phyloP scores from a whole-genome alignment of 441 rosid genomes.

The Manihot esculenta region DNA sequence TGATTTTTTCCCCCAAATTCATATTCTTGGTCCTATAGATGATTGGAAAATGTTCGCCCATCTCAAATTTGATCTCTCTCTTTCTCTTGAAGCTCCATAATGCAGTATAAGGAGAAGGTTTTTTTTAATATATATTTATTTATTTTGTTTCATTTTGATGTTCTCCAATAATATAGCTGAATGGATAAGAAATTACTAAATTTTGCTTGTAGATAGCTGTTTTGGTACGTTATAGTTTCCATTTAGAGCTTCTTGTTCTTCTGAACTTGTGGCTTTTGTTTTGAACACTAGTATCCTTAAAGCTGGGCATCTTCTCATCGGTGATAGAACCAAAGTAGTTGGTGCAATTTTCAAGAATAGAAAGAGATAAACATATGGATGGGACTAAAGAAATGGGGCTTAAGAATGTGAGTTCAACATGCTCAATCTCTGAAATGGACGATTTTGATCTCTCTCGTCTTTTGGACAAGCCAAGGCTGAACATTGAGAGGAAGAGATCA shows the following conservation, averaged over 20 bases:
- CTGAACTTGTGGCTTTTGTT: conserved; percentile 2
- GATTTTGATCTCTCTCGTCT: conserved; percentile 72
- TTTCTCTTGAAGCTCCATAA: background rate
- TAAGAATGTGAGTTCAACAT: conserved; percentile 62
- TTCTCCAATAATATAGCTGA: background rate
- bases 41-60: background rate
- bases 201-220: background rate
- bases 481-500: conserved; percentile 78
- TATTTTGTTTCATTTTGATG: background rate
- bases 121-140: background rate
- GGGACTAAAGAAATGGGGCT: conserved; percentile 45
- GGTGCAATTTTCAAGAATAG: conserved; percentile 10
- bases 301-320: conserved; percentile 4
- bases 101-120: background rate
- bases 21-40: background rate
- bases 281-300: background rate
- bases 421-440: conserved; percentile 65
- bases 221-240: conserved; percentile 1
- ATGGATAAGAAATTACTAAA: conserved; percentile 1
- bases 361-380: conserved; percentile 43
- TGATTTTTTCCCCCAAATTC: background rate
- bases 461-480: conserved; percentile 73
- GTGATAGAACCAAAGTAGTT: conserved; percentile 18
- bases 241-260: background rate
- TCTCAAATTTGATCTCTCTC: background rate